Base-by-base conservation (phyloP, 331 rosid genomes). In the Quercus phellos region DNA sequence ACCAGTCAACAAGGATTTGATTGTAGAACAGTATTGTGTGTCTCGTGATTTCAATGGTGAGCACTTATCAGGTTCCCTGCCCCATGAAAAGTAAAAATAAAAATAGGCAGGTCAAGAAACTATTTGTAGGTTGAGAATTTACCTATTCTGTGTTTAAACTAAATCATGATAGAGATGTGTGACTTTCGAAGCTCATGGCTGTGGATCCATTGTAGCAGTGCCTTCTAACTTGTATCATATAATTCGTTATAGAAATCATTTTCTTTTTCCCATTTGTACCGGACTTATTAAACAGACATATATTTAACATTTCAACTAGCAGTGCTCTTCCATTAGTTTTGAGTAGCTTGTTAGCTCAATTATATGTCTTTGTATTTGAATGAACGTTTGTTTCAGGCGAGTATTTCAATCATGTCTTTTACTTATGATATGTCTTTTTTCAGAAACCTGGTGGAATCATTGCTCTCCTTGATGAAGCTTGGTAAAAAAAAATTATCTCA, bases 381-480 rank as follows among this genome's bases (percentile, higher is more conserved):
- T 34, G 53, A 46, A 77, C 29, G 43, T 60, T 22, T 76, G 35
- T 51, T 76, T 68, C 68, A 58, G 16, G 73, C 56, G 34, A 59
- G 51, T 16, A 64, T 70, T 59, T 75, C 27, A 59, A 70, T 51
- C 53, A 46, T 64, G 68, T 70, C 80, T 74, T 66, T 56, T 70
- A 63, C 55, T 8, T 64, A 38, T 71, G 24, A 29, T 18, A 12
- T 70, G 73, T 21, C 71, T 58, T 75, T 84, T 76, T 71, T 70
- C 97, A 95, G 99, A 95, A 95, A 90, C 99, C 98, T 50, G 99
- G 99, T 55, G 99, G 99, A 88, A 89, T 95, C 42, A 74, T 95
- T 70, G 96, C 98, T 87, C 98, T 95, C 75, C 99, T 95, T 68
- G 99, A 95, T 66, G 99, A 95, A 91, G 99, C 99, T 77, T 95